Conservation (phyloP, 2,329 filamentous ascomycete genomes). For the Xylaria multiplex region DNA sequence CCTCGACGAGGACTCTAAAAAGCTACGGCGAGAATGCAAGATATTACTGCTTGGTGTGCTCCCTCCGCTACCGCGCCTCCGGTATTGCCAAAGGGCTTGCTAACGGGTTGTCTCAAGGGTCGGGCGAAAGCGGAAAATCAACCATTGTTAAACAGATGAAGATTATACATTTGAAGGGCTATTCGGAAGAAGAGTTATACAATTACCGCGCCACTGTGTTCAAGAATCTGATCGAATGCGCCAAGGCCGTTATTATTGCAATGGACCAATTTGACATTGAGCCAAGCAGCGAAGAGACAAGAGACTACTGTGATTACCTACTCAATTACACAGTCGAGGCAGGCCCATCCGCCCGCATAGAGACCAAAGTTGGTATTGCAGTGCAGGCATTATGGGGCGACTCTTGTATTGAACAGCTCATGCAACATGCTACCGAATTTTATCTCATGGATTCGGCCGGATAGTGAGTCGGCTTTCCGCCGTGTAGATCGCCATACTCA, state of each 20-base stretch:
- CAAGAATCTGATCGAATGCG: slow-evolving; percentile 97
- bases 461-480: slow-evolving; percentile 68
- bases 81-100: slow-evolving; percentile 4
- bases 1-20: slow-evolving; percentile 92
- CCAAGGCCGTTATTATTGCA: slow-evolving; percentile 88
- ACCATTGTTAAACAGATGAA: slow-evolving; percentile 99
- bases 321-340: slow-evolving; percentile 90
- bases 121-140: slow-evolving; percentile 97
- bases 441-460: slow-evolving; percentile 99
- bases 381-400: slow-evolving; percentile 92
- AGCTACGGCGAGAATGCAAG: slow-evolving; percentile 97
- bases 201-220: slow-evolving; percentile 97
- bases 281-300: slow-evolving; percentile 75
- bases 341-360: slow-evolving; percentile 86
- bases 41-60: slow-evolving; percentile 87
- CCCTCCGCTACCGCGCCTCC: not conserved
- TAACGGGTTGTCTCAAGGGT: slow-evolving; percentile 64
- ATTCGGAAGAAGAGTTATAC: slow-evolving; percentile 90
- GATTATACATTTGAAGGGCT: slow-evolving; percentile 98
- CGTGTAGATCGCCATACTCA: slow-evolving; percentile 39
- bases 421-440: slow-evolving; percentile 97
- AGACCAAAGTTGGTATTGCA: slow-evolving; percentile 82
- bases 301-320: slow-evolving; percentile 80
- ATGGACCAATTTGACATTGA: slow-evolving; percentile 93
- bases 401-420: slow-evolving; percentile 79